These are phyloP conservation scores for Myxozyma geophila DNA, from an alignment of 805 yeast species.

Conservation along the genomic window DNA sequence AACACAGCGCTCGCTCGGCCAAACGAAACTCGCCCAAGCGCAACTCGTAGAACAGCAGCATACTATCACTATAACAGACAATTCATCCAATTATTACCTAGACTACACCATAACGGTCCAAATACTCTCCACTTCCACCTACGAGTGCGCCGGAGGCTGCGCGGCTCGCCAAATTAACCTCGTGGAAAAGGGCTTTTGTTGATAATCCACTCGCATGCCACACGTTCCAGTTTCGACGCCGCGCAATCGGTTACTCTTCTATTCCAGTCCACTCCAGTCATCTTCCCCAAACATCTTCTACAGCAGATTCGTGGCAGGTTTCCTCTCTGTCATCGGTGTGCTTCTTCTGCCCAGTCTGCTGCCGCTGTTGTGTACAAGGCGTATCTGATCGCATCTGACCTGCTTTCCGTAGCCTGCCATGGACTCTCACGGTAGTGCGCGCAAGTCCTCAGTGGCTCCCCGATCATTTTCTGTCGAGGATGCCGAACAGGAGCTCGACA, in stretches of 20 bases:
- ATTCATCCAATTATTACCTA: too few relatives aligned
- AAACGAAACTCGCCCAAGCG: too few relatives aligned
- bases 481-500: slow-evolving; percentile 27
- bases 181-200: slow-evolving; percentile 8
- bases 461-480: slow-evolving; percentile 35
- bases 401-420: background rate
- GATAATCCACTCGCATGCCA: slow-evolving; percentile 8
- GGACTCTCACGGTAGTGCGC: slow-evolving; percentile 24
- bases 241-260: slow-evolving; percentile 9
- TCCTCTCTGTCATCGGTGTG: background rate
- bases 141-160: background rate
- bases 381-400: background rate
- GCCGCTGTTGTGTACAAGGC: background rate
- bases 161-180: background rate
- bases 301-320: background rate
- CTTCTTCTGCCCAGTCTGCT: background rate
- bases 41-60: too few relatives aligned
- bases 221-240: slow-evolving; percentile 14
- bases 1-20: too few relatives aligned
- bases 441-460: slow-evolving; percentile 11
- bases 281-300: background rate
- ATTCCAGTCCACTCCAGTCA: background rate
- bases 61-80: too few relatives aligned
- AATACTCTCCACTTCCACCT: too few relatives aligned
- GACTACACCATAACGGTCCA: too few relatives aligned